Percentiles rank a stretch among this genome's conserved stretches.
Conservation (phyloP, 371 early-diverging fungal species). For the Zychaea mexicana region DNA sequence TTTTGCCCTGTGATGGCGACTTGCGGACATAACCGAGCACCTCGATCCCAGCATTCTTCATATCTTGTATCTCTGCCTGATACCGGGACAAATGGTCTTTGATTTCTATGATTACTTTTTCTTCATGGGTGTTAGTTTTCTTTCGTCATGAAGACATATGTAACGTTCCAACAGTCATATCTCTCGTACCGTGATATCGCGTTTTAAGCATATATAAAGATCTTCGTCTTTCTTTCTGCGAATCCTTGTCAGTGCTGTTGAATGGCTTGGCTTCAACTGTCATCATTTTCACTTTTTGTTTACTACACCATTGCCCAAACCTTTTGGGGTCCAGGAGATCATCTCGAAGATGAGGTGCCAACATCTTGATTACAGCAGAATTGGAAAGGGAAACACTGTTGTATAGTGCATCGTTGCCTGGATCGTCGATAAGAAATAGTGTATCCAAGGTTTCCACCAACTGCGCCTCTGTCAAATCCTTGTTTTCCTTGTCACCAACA, state of each 20-base stretch:
- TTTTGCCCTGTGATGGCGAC: neutral
- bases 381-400: neutral
- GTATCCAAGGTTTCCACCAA: neutral
- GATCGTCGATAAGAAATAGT: neutral
- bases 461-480: neutral
- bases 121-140: neutral
- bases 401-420: neutral
- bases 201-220: neutral
- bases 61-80: neutral
- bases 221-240: neutral
- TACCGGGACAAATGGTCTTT: neutral
- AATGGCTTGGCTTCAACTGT: neutral
- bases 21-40: neutral
- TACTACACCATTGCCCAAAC: slow-evolving; percentile 1
- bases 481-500: neutral
- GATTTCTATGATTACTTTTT: neutral
- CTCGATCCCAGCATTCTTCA: neutral
- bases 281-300: neutral
- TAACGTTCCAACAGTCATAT: too few species aligned
- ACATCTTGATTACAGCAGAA: neutral
- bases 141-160: neutral
- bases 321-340: neutral
- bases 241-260: neutral
- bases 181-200: slow-evolving; percentile 4
- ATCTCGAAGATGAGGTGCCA: neutral